Evolutionary conservation across 805 yeast genomes (phyloP).

Genomic region (Wickerhamomyces chaumierensis): DNA sequence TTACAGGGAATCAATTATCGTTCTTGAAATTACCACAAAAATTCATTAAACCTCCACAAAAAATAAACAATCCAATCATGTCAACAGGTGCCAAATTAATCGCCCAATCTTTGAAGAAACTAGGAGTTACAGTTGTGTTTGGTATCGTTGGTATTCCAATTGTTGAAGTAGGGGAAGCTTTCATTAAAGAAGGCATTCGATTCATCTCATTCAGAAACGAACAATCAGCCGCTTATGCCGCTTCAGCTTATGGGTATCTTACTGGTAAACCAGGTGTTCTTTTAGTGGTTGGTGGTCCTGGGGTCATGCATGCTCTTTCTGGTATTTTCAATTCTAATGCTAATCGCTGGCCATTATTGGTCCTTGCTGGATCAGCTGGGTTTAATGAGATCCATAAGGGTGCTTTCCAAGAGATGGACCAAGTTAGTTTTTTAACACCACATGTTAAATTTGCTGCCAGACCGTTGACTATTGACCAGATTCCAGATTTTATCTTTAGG

Average conservation of each 20-base stretch:
- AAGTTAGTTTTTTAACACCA: constrained; percentile 35
- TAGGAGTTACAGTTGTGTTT: constrained; percentile 48
- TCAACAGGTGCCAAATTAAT: constrained; percentile 33
- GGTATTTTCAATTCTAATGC: constrained; percentile 53
- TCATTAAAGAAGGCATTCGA: constrained; percentile 38
- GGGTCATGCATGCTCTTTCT: constrained; percentile 54
- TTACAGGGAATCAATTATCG: too few species aligned
- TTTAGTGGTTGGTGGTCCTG: constrained; percentile 70
- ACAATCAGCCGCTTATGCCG: constrained; percentile 69
- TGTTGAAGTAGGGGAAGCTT: constrained; percentile 57
- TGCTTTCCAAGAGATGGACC: constrained; percentile 66
- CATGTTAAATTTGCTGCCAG: constrained; percentile 42
- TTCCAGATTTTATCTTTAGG: constrained; percentile 31
- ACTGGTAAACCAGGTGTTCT: constrained; percentile 57
- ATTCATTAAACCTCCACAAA: neutral
- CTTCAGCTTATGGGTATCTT: constrained; percentile 57
- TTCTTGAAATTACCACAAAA: too few species aligned
- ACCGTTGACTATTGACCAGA: constrained; percentile 23
- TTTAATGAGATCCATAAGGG: constrained; percentile 40
- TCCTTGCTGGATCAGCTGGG: constrained; percentile 53
- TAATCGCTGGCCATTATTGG: constrained; percentile 56
- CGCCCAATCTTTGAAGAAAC: constrained; percentile 32
- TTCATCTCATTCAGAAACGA: constrained; percentile 60
- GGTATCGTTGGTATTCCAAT: constrained; percentile 73
- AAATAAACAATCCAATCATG: neutral